A percentile compares a stretch with the other conserved stretches of the same genome.
phyloP scores from a whole-genome alignment of 1,139 yeast species.

The Keqinozyma sinolaborantium region DNA sequence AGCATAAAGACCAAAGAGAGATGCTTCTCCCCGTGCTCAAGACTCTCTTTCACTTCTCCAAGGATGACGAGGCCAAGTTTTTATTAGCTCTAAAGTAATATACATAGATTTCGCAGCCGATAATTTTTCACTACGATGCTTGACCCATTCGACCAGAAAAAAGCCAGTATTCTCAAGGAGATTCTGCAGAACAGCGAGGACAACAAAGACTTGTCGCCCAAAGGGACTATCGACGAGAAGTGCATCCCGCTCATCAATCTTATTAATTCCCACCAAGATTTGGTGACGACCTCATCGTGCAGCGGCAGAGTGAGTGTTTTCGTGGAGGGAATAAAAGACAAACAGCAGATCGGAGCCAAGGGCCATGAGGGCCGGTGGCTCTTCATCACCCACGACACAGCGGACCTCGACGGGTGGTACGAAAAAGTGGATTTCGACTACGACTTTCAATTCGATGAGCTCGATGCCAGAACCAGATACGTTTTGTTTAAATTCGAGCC shows the following conservation, averaged over 20 bases:
- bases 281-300: slow-evolving; percentile 87
- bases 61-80: slow-evolving; percentile 70
- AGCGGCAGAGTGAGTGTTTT: slow-evolving; percentile 85
- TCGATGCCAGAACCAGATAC: slow-evolving; percentile 37
- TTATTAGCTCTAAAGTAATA: slow-evolving; percentile 52
- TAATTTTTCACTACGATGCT: slow-evolving; percentile 18
- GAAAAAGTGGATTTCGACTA: slow-evolving; percentile 23
- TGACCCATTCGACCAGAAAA: slow-evolving; percentile 70
- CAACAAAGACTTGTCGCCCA: slow-evolving; percentile 72
- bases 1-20: slow-evolving; percentile 86
- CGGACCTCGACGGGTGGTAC: slow-evolving; percentile 53
- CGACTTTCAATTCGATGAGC: slow-evolving; percentile 6
- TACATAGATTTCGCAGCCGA: background rate
- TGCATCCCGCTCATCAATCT: slow-evolving; percentile 69
- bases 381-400: slow-evolving; percentile 70
- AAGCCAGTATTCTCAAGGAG: slow-evolving; percentile 51
- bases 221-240: slow-evolving; percentile 72
- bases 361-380: slow-evolving; percentile 85
- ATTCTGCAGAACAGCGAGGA: slow-evolving; percentile 41
- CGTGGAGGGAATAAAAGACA: slow-evolving; percentile 55
- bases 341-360: slow-evolving; percentile 66
- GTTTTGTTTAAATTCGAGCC: slow-evolving; percentile 81
- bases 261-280: slow-evolving; percentile 58
- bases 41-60: slow-evolving; percentile 63
- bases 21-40: slow-evolving; percentile 83